Base-by-base conservation (phyloP, 768 basidiomycete genomes). In the Boletus eberwhitei region DNA sequence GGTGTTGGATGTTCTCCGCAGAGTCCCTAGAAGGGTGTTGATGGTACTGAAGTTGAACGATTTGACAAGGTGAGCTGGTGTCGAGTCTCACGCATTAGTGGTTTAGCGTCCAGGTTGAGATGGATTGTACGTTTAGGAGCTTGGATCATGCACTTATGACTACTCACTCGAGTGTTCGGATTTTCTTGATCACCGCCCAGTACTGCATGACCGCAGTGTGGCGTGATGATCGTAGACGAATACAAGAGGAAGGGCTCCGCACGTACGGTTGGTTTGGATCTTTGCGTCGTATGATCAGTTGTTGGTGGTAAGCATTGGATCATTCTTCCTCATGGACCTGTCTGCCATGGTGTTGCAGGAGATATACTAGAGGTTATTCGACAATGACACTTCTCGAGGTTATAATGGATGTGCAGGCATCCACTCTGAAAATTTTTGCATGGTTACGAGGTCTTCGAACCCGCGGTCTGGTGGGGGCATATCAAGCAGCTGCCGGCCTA, bases 21-120 rank as follows among this genome's bases (percentile, higher is more conserved):
- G 86, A 29, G 84, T 98, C 4, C 97, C 97, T 2, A 77, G 92
- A 61, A 78, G 87, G 59, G 87, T 92, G 14, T 67, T 92, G 41
- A 91, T 91, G 90, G 84, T 89, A 38, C 70, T 93, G 58, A 94
- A 90, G 66, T 65, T 91, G 61, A 97, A 95, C 59, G 94, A 93
- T 69, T 72, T 95, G 64, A 90, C 88, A 35, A 77, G 89, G 85
- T 86, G 54, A 55, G 77, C 60, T 47, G 19, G 16, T 21, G 2
- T 38, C 8, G 29, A 26, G 26, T 35, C 9, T 31, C 29, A 17
- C 19, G 12, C 4, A 22, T 37, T 46, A 19, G 16, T 24, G 11
- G 26, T 45, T 29, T 44, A 21, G 35, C 16, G 31, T 39, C 17
- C 24, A 42, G 13, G 5, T 29, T 29, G 31, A 52, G 13, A 35